Base-by-base conservation (phyloP, 805 yeast genomes). In the Monosporozyma unispora region DNA sequence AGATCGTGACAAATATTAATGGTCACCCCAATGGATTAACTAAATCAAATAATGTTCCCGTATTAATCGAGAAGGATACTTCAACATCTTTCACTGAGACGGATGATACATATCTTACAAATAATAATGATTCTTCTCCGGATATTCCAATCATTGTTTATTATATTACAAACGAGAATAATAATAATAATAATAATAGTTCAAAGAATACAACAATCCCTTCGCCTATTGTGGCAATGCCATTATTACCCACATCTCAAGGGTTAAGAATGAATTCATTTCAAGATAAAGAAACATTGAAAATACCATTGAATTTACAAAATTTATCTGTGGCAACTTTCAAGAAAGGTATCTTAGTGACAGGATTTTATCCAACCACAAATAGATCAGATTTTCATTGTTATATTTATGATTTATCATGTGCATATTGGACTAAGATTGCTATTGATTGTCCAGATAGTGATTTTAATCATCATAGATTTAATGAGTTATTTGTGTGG, bases 401-500 rank as follows among this genome's bases (percentile, higher is more conserved):
- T 47, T 66, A 55, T 45, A 57, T 64, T 14, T 66, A 65, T 49
- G 65, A 64, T 48, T 54, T 65, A 2, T 53, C 63, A 9, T 56
- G 63, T 2, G 63, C 64, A 1, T 77, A 76, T 54, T 84, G 91
- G 90, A 76, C 84, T 0, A 69, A 81, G 49, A 63, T 85, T 22
- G 81, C 78, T 52, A 67, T 76, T 14, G 73, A 74, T 40, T 71
- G 74, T 61, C 70, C 82, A 56, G 72, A 75, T 45, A 81, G 77
- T 54, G 77, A 74, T 45, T 67, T 72, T 29, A 76, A 81, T 57
- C 67, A 80, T 41, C 86, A 82, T 57, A 68, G 83, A 47, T 73
- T 82, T 46, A 79, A 86, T 78, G 81, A 79, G 53, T 79, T 84
- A 0, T 81, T 76, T 64, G 80, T 80, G 1, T 85, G 95, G 95